Conservation (phyloP, 2,329 filamentous ascomycete genomes). For the Penicillium sp. region DNA sequence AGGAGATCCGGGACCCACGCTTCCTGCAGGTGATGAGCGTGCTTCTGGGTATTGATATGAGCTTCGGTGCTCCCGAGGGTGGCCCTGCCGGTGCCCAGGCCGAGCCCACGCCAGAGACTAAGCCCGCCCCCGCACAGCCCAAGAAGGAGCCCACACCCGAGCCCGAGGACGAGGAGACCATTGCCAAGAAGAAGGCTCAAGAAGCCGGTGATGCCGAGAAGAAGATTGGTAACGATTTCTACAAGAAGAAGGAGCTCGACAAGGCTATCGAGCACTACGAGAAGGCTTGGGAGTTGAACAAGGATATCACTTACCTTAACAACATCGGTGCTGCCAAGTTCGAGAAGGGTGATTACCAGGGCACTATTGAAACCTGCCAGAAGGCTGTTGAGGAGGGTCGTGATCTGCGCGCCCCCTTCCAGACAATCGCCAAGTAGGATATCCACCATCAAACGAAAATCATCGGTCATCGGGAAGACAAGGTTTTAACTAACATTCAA, state of each 20-base stretch:
- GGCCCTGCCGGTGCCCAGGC: constrained; percentile 57
- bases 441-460: background rate
- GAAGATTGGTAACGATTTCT: constrained; percentile 87
- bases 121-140: constrained; percentile 51
- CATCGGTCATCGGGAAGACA: background rate
- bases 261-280: constrained; percentile 90
- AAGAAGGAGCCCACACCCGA: constrained; percentile 65
- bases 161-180: constrained; percentile 77
- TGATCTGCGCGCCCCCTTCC: constrained; percentile 90
- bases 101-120: constrained; percentile 75
- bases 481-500: constrained; percentile 16
- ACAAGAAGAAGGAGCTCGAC: constrained; percentile 98
- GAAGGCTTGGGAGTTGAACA: constrained; percentile 91
- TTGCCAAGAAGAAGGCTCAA: constrained; percentile 87
- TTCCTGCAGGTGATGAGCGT: constrained; percentile 95
- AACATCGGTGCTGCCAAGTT: constrained; percentile 93
- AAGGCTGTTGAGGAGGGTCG: constrained; percentile 90
- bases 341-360: constrained; percentile 93
- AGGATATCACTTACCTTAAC: constrained; percentile 97
- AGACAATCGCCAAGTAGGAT: constrained; percentile 84
- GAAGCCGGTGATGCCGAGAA: constrained; percentile 93
- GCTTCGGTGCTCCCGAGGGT: constrained; percentile 59
- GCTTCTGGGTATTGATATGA: constrained; percentile 90
- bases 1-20: constrained; percentile 84
- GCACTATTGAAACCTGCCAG: constrained; percentile 81